Base-by-base conservation (phyloP, 208 protist species). In the Spironucleus salmonicida region DNA sequence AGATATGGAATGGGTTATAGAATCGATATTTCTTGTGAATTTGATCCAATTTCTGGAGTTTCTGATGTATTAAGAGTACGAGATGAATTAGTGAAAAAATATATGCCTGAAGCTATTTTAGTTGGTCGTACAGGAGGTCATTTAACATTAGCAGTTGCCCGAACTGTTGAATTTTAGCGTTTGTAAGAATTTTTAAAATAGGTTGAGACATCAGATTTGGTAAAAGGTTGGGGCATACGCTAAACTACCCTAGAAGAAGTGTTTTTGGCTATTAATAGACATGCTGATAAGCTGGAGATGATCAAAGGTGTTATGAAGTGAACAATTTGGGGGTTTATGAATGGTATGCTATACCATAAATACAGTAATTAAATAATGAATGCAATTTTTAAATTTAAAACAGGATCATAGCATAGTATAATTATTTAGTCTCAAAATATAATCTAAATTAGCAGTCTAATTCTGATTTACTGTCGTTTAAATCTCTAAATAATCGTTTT, bases 211-310 rank as follows among this genome's bases (percentile, higher is more conserved):
- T 41, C 2, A 49, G 45, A 9, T 26, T 34, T 34, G 26, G 45
- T 34, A 0, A 26, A 42, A 69, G 11, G 2, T 32, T 75, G 64
- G 30, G 7, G 34, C 58, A 11, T 58, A 0, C 0, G 23, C n/a
- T 27, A 66, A 38, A 71, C 75, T 38, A 78, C 59, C 26, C 34
- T 78, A 19, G 58, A 78, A 42, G 75, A 78, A 40, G 59, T 78
- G 0, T 78, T 78, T 34, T n/a, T 78, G 0, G 32, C 41, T 27
- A 39, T 78, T 64, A 45, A 7, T 32, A 29, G 59, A 38, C 29
- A 38, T 13, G 59, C 59, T 38, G 59, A 62, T 32, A 62, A 35
- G 59, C 27, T 62, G 4, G 59, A 62, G n/a, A n/a, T n/a, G n/a
- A n/a, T n/a, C n/a, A n/a, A n/a, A n/a, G n/a, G n/a, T n/a, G n/a